phyloP scores from a whole-genome alignment of 169 alveolate species.

The Toxoplasma gondii region DNA sequence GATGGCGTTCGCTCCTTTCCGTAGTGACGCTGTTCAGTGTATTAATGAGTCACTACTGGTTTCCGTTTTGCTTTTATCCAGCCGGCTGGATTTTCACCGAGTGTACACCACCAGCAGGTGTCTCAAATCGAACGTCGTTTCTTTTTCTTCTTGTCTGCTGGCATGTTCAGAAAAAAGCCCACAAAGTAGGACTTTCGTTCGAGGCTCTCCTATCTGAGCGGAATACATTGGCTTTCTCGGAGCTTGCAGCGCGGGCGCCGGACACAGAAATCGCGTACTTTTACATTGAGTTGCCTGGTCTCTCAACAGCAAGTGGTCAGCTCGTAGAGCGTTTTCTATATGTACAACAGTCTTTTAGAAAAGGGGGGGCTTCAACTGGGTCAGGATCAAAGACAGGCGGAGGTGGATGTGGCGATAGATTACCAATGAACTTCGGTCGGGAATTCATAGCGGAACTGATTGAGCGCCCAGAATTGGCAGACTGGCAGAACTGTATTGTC shows the following conservation, averaged over 20 bases:
- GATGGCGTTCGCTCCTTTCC: too few species aligned
- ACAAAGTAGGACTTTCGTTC: constrained; percentile 41
- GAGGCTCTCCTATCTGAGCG: constrained; percentile 11
- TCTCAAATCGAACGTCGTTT: neutral
- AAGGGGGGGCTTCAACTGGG: neutral
- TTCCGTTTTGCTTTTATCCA: too few species aligned
- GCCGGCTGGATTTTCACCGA: neutral
- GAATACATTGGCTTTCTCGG: constrained; percentile 14
- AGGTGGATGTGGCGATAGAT: neutral
- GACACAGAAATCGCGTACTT: constrained; percentile 50
- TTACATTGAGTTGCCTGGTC: constrained; percentile 66
- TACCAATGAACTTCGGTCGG: constrained; percentile 65
- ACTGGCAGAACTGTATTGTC: constrained; percentile 61
- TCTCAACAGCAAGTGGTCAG: constrained; percentile 61
- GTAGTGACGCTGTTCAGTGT: too few species aligned
- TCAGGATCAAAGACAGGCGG: constrained; percentile 8
- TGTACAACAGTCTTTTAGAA: constrained; percentile 15
- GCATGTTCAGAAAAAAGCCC: constrained; percentile 52
- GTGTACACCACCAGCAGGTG: neutral
- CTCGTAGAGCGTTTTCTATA: constrained; percentile 54
- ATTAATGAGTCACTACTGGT: too few species aligned
- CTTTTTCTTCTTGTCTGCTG: neutral
- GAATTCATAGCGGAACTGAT: constrained; percentile 55
- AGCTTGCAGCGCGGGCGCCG: constrained; percentile 45
- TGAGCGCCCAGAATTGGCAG: constrained; percentile 47